phyloP scores from a whole-genome alignment of 2,329 filamentous ascomycete genomes.

The Trichoderma simmonsii region DNA sequence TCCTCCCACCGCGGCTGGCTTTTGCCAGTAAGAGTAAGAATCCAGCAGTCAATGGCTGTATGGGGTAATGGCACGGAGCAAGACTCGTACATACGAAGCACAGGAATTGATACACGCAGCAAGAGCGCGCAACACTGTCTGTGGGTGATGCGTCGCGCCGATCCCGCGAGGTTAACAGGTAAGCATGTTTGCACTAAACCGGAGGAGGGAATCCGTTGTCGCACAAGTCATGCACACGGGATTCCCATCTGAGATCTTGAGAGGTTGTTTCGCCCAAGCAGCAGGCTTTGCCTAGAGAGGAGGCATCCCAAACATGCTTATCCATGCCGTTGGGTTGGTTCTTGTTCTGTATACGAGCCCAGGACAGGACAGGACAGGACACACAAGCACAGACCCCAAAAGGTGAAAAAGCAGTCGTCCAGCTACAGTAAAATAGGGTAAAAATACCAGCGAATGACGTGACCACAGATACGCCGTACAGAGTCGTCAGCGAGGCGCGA shows the following conservation, averaged over 20 bases:
- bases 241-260: neutral
- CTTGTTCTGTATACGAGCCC: neutral
- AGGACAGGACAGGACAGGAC: no score
- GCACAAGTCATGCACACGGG: neutral
- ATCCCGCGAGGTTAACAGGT: slow-evolving; percentile 11
- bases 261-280: neutral
- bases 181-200: slow-evolving; percentile 15
- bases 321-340: neutral
- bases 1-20: no score
- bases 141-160: neutral
- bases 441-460: neutral
- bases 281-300: neutral
- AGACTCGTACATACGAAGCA: neutral
- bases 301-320: neutral
- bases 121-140: neutral
- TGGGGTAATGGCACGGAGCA: neutral
- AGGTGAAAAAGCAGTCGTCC: neutral
- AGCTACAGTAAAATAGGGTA: neutral
- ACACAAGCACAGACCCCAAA: neutral
- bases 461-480: slow-evolving; percentile 5
- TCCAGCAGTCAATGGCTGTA: neutral
- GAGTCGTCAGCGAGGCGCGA: neutral
- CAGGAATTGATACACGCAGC: neutral
- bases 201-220: neutral
- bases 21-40: neutral